Percentiles rank a stretch among this genome's conserved stretches.
Conservation (phyloP, 73 alveolate genomes). For the Paramecium octaurelia region DNA sequence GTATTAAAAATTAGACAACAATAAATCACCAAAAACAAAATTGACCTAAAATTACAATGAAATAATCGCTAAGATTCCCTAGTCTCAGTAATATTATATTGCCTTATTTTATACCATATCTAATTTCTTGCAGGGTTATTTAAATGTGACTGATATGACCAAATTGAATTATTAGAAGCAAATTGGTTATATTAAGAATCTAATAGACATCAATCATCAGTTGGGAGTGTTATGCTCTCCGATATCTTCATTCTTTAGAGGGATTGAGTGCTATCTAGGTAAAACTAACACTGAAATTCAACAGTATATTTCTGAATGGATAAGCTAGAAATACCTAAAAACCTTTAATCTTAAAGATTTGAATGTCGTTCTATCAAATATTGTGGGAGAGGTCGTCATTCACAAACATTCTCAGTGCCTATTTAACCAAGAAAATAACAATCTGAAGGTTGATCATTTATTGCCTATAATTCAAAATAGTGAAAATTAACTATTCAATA, state of each 20-base stretch:
- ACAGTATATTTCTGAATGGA: neutral
- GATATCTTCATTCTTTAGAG: neutral
- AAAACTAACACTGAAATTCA: neutral
- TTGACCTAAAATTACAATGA: neutral
- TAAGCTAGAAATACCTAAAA: neutral
- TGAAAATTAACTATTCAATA: neutral
- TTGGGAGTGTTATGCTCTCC: neutral
- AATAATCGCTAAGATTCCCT: neutral
- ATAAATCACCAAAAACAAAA: neutral
- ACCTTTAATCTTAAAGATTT: neutral
- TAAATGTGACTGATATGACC: neutral
- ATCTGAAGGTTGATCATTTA: neutral
- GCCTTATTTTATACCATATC: neutral
- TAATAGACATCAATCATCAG: neutral
- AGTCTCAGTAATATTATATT: neutral
- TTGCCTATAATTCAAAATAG: neutral
- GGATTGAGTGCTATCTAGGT: neutral
- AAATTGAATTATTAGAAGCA: neutral
- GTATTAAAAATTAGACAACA: neutral
- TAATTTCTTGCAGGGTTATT: neutral
- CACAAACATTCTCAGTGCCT: neutral
- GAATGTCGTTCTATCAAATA: neutral
- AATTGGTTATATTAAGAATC: neutral
- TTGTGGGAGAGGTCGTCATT: neutral
- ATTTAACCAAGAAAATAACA: neutral